phyloP scores from a whole-genome alignment of 495 filamentous ascomycete genomes.

The Penicillium turbatum region DNA sequence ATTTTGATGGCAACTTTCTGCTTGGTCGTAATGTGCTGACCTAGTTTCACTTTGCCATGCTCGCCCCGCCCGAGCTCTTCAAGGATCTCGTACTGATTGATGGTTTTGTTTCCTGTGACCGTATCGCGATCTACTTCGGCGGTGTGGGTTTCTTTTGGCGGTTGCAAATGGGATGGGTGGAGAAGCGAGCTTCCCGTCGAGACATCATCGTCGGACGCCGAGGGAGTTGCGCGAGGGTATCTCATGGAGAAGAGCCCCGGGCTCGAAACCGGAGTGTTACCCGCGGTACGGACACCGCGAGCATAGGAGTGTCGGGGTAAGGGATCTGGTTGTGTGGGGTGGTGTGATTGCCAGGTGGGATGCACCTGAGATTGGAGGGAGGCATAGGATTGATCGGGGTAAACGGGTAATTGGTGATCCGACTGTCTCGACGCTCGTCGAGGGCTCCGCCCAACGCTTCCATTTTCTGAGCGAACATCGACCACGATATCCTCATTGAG shows the following conservation, averaged over 20 bases:
- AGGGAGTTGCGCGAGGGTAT: slow-evolving; percentile 41
- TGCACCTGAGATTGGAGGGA: slow-evolving; percentile 48
- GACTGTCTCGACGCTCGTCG: slow-evolving; percentile 32
- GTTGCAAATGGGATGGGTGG: slow-evolving; percentile 61
- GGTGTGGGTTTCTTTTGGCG: slow-evolving; percentile 72
- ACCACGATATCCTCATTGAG: slow-evolving; percentile 44
- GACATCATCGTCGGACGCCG: slow-evolving; percentile 47
- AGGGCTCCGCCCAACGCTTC: slow-evolving; percentile 22
- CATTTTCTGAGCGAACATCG: slow-evolving; percentile 38
- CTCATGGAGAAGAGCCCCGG: slow-evolving; percentile 58
- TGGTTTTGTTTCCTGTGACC: slow-evolving; percentile 84
- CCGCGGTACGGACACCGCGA: slow-evolving; percentile 46
- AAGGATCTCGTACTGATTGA: slow-evolving; percentile 96
- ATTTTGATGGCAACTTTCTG: slow-evolving; percentile 97
- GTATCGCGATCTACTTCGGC: slow-evolving; percentile 84
- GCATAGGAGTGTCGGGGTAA: slow-evolving; percentile 26
- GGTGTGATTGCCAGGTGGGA: slow-evolving; percentile 41
- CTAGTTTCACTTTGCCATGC: slow-evolving; percentile 96
- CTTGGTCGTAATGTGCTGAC: slow-evolving; percentile 67
- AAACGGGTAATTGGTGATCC: slow-evolving; percentile 44
- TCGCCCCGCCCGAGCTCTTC: slow-evolving; percentile 92
- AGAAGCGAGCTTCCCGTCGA: slow-evolving; percentile 53
- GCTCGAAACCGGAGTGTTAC: slow-evolving; percentile 64
- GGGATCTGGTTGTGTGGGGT: slow-evolving; percentile 35
- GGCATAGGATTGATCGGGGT: slow-evolving; percentile 52